Evolutionary conservation across 192 early-diverging fungal genomes (phyloP).

Genomic region (Coemansia sp.): DNA sequence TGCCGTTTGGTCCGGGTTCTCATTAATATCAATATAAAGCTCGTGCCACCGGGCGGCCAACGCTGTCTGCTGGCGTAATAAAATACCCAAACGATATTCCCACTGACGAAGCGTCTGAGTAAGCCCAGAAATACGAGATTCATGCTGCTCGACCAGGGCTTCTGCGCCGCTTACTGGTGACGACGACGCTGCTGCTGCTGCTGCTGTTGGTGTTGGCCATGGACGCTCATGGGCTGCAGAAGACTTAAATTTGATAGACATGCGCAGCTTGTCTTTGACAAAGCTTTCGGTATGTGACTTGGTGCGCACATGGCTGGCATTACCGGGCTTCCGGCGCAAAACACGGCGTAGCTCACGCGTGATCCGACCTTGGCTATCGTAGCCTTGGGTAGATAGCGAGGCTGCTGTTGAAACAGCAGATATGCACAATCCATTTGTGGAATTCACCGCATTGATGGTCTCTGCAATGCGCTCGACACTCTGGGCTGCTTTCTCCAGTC

Average conservation of each 20-base stretch:
- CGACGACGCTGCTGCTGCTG: background rate
- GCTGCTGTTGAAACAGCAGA: constrained; percentile 25
- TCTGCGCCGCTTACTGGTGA: constrained; percentile 28
- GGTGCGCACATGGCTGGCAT: constrained; percentile 16
- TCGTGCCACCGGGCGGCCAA: constrained; percentile 44
- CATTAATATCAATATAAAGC: constrained; percentile 16
- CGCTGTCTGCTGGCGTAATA: constrained; percentile 35
- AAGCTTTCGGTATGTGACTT: constrained; percentile 24
- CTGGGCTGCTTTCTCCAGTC: constrained; percentile 37
- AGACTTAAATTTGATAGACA: constrained; percentile 18
- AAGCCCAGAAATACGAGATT: constrained; percentile 34
- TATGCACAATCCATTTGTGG: constrained; percentile 31
- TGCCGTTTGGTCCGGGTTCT: background rate
- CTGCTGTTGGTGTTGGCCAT: background rate
- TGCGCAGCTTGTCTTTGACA: constrained; percentile 17
- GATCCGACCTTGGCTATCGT: constrained; percentile 43
- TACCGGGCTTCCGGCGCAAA: constrained; percentile 39
- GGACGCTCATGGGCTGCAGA: constrained; percentile 3
- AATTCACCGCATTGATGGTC: constrained; percentile 39
- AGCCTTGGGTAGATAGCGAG: constrained; percentile 8
- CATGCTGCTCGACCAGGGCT: constrained; percentile 49
- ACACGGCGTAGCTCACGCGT: constrained; percentile 46
- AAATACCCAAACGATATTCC: constrained; percentile 35
- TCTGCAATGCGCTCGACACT: constrained; percentile 48
- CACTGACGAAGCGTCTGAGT: constrained; percentile 31